A percentile compares a stretch with the other conserved stretches of the same genome.
Evolutionary conservation across 805 yeast species (phyloP).

Genomic region (Starmerella geochares): DNA sequence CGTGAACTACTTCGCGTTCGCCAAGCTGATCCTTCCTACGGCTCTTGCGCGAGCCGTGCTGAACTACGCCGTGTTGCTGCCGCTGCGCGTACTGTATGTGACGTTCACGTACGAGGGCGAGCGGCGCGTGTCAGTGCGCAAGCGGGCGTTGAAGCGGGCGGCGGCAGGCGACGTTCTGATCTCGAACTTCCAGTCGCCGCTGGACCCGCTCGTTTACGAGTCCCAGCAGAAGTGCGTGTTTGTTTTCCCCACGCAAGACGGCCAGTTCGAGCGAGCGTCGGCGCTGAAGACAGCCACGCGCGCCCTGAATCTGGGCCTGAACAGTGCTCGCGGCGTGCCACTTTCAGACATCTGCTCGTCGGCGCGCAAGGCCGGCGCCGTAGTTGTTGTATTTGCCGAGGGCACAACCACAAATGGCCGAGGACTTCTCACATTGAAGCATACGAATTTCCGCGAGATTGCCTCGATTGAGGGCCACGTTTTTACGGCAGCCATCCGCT

Average conservation of each 20-base stretch:
- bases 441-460: conserved; percentile 23
- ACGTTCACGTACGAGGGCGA: conserved; percentile 43
- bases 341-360: conserved; percentile 18
- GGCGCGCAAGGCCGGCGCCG: conserved; percentile 34
- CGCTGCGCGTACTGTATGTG: conserved; percentile 20
- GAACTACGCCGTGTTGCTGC: conserved; percentile 12
- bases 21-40: conserved; percentile 12
- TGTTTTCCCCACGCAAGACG: conserved; percentile 36
- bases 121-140: conserved; percentile 33
- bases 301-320: conserved; percentile 18
- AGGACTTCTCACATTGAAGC: conserved; percentile 51
- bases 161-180: conserved; percentile 41
- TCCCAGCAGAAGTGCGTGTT: conserved; percentile 25
- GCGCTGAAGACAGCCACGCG: conserved; percentile 17
- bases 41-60: conserved; percentile 12
- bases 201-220: conserved; percentile 40
- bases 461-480: conserved; percentile 13
- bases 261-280: conserved; percentile 26
- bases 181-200: conserved; percentile 50
- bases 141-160: conserved; percentile 25
- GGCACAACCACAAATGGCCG: conserved; percentile 83
- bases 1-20: conserved; percentile 12
- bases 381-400: conserved; percentile 55
- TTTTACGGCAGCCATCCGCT: conserved; percentile 30
- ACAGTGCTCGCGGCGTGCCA: conserved; percentile 3